Percentiles rank a stretch among this genome's conserved stretches.
These are phyloP conservation scores for Trichophyton verrucosum DNA, from an alignment of 2,329 filamentous ascomycete species.

Conservation along the genomic window DNA sequence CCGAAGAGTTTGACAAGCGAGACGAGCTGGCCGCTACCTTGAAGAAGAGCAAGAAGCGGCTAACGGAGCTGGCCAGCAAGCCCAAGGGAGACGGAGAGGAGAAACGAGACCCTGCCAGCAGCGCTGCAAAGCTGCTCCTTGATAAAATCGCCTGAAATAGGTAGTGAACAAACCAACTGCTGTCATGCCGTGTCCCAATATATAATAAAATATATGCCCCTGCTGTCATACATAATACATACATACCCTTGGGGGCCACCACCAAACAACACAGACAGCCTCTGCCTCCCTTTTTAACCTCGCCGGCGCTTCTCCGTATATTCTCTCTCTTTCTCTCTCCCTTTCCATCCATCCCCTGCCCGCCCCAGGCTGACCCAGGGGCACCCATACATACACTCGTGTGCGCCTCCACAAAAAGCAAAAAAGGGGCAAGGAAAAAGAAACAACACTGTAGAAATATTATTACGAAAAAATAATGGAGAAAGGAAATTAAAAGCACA, in stretches of 20 bases:
- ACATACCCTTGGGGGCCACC: neutral
- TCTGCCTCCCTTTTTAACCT: neutral
- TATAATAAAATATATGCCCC: neutral
- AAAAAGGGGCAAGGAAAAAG: neutral
- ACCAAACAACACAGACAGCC: no score
- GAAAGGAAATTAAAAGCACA: neutral
- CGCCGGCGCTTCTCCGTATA: no score
- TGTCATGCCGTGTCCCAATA: neutral
- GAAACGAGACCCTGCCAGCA: slow-evolving; percentile 32
- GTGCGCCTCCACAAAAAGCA: slow-evolving; percentile 1
- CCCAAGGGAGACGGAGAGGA: slow-evolving; percentile 39
- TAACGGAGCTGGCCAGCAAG: slow-evolving; percentile 43
- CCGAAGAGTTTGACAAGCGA: slow-evolving; percentile 54
- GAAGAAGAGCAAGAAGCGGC: slow-evolving; percentile 57
- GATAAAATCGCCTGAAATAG: slow-evolving; percentile 19
- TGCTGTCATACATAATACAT: neutral
- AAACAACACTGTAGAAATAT: neutral
- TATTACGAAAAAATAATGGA: neutral
- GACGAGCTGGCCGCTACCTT: slow-evolving; percentile 56
- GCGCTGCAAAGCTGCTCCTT: slow-evolving; percentile 35
- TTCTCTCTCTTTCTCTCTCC: neutral
- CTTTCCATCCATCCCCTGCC: neutral
- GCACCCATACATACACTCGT: neutral
- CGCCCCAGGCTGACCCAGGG: neutral
- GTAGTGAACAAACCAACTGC: neutral